phyloP scores from a whole-genome alignment of 495 filamentous ascomycete species.

The Penicillium atrosanguineum region DNA sequence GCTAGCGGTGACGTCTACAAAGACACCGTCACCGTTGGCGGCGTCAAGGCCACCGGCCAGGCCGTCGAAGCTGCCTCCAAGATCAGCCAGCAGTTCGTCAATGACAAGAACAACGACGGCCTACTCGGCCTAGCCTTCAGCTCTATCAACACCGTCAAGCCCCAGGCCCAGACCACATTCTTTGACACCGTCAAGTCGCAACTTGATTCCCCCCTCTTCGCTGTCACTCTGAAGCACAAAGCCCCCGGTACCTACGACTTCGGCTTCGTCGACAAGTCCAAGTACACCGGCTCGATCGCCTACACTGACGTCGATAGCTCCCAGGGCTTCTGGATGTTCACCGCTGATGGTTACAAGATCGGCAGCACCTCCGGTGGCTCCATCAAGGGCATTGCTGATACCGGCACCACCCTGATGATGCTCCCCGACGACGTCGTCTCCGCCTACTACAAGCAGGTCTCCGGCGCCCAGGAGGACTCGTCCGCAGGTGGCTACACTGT shows the following conservation, averaged over 20 bases:
- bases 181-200: constrained; percentile 65
- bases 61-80: constrained; percentile 65
- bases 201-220: constrained; percentile 64
- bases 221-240: constrained; percentile 62
- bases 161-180: constrained; percentile 63
- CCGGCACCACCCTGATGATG: constrained; percentile 72
- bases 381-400: constrained; percentile 47
- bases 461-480: constrained; percentile 44
- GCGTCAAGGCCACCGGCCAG: constrained; percentile 58
- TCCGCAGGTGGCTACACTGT: constrained; percentile 63
- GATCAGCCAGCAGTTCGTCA: constrained; percentile 59
- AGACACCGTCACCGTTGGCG: constrained; percentile 67
- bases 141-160: constrained; percentile 65
- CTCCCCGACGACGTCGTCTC: constrained; percentile 54
- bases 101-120: constrained; percentile 62
- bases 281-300: constrained; percentile 61
- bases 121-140: constrained; percentile 71
- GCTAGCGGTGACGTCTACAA: constrained; percentile 66
- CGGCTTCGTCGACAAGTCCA: constrained; percentile 63
- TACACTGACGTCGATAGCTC: constrained; percentile 57
- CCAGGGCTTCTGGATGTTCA: constrained; percentile 73
- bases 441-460: constrained; percentile 63
- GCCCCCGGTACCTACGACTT: constrained; percentile 70
- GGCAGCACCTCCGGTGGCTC: constrained; percentile 40
- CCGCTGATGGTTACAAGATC: constrained; percentile 58